Conservation (phyloP, 805 yeast species). For the Starmera dryadoides region DNA sequence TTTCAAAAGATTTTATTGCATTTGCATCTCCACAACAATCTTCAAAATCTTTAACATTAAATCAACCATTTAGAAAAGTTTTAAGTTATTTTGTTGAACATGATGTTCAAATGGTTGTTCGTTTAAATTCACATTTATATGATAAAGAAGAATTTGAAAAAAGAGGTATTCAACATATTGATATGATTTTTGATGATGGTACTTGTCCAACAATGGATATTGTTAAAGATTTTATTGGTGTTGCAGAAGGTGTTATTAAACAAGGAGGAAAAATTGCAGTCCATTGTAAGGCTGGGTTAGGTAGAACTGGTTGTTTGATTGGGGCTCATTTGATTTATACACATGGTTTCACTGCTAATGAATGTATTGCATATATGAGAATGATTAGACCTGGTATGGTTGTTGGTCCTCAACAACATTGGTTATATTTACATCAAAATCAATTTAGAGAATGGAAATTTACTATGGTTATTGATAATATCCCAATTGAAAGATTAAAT, state of each 20-base stretch:
- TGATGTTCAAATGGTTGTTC: constrained; percentile 81
- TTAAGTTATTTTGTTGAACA: constrained; percentile 64
- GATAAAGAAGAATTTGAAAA: constrained; percentile 78
- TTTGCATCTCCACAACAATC: constrained; percentile 94
- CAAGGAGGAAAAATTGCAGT: constrained; percentile 93
- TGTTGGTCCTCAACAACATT: constrained; percentile 99
- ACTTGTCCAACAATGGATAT: constrained; percentile 94
- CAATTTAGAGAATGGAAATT: constrained; percentile 95
- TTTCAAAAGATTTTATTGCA: constrained; percentile 92
- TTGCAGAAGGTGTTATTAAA: constrained; percentile 81
- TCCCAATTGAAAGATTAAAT: constrained; percentile 60
- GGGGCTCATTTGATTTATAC: constrained; percentile 96
- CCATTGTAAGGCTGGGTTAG: constrained; percentile 98
- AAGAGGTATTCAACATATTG: constrained; percentile 81
- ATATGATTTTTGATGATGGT: constrained; percentile 96
- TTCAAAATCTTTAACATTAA: constrained; percentile 32
- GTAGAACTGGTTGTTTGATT: constrained; percentile 95
- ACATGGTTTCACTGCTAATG: constrained; percentile 94
- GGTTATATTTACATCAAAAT: constrained; percentile 93
- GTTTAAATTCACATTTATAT: constrained; percentile 88
- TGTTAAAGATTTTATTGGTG: constrained; percentile 90
- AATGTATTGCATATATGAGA: constrained; percentile 94
- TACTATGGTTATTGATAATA: constrained; percentile 73
- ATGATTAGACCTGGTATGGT: constrained; percentile 98
- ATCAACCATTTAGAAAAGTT: constrained; percentile 77